Conservation (phyloP, 148 eudicot species). For the Drosera capensis region DNA sequence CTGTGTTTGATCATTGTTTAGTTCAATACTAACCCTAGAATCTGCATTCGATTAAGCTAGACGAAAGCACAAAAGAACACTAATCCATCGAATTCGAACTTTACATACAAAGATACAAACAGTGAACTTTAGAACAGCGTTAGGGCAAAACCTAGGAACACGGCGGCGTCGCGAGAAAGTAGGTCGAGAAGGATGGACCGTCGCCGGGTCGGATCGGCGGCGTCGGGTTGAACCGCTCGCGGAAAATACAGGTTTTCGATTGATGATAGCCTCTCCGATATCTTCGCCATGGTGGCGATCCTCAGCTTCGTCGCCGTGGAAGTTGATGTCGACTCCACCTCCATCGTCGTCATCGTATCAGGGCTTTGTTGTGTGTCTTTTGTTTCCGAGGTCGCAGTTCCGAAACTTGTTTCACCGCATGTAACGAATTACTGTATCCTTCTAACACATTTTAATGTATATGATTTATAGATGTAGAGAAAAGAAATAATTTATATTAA, state of each 20-base stretch:
- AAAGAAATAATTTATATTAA: too few species aligned
- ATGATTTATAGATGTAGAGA: too few species aligned
- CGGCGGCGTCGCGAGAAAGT: slow-evolving; percentile 57
- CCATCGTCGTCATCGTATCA: slow-evolving; percentile 11
- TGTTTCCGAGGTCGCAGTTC: too few species aligned
- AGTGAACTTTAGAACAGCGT: not conserved
- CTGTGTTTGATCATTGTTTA: too few species aligned
- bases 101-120: too few species aligned
- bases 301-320: slow-evolving; percentile 12
- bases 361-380: too few species aligned
- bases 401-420: too few species aligned
- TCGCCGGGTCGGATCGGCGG: slow-evolving; percentile 44
- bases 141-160: slow-evolving; percentile 59
- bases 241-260: slow-evolving; percentile 78
- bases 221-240: slow-evolving; percentile 38
- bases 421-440: too few species aligned
- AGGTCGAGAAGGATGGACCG: slow-evolving; percentile 65
- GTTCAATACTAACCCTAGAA: too few species aligned
- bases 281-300: slow-evolving; percentile 30
- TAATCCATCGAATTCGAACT: not conserved
- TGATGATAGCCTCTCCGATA: slow-evolving; percentile 44
- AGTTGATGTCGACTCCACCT: too few species aligned
- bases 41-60: too few species aligned
- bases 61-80: not conserved
- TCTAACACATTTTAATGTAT: too few species aligned